Evolutionary conservation across 352 stramenopile species (phyloP), one percentile per base, ranked within the genome.

Genomic region (Pythium monospermum): DNA sequence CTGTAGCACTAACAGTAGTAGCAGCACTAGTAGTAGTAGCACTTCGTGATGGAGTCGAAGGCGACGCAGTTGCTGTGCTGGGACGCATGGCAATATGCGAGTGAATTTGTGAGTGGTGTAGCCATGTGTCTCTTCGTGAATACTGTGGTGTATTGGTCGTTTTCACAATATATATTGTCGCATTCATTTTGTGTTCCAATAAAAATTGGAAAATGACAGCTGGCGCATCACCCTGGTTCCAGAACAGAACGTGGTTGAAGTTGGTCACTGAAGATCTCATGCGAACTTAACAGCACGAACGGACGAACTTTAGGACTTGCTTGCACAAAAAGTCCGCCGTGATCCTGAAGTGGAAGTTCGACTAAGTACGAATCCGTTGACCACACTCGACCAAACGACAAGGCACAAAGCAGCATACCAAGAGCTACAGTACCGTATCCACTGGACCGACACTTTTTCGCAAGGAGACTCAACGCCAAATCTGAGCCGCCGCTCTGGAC

Each of bases 221-320:
- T 16, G 37, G 15, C 19, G 53, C 53, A 61, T 61, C 53, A 61
- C 38, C 12, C 27, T 54, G 21, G 2, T 13, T 35, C 15, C 50
- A 49, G 44, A 25, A 11, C 26, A 7, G 10, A 19, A 22, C 48
- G 23, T 40, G 15, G 52, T 59, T 59, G 52, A 59, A 59, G 52
- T 59, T 59, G 19, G n/a, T n/a, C n/a, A n/a, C n/a, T 1, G 19
- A 12, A 13, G 5, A n/a, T 22, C 39, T 30, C 36, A 45, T 49
- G 22, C 53, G 53, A 27, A 61, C 53, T 33, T 61, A 54, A 49
- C n/a, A n/a, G n/a, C n/a, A n/a, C n/a, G n/a, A n/a, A n/a, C n/a
- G n/a, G n/a, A n/a, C n/a, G n/a, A n/a, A n/a, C n/a, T n/a, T n/a
- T n/a, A n/a, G n/a, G n/a, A n/a, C n/a, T n/a, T n/a, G n/a, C n/a